Conservation (phyloP, 1,284 basidiomycete species). For the Marasmius tenuissimus region DNA sequence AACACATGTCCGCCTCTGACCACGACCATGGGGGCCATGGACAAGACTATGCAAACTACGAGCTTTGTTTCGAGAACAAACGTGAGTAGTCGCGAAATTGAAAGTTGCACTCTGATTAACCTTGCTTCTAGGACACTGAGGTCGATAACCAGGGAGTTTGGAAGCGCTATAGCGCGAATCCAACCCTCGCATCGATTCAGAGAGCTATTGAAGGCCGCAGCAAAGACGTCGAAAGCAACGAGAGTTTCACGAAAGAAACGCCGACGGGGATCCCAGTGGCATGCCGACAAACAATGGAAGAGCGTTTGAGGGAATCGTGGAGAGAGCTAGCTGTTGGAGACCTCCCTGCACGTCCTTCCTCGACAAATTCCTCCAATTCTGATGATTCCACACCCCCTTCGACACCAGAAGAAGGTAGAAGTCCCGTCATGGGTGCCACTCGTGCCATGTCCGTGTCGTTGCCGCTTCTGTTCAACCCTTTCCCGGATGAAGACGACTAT, state of each 20-base stretch:
- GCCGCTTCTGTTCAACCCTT: neutral
- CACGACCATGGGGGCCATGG: neutral
- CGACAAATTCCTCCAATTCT: neutral
- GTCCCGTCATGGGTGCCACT: neutral
- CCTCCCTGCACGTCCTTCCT: neutral
- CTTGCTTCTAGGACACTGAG: neutral
- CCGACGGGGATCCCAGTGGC: neutral
- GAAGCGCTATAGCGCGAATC: neutral
- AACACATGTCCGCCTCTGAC: too few species aligned
- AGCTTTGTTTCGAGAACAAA: neutral
- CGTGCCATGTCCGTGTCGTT: neutral
- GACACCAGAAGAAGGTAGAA: neutral
- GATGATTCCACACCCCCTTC: neutral
- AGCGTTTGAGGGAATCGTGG: neutral
- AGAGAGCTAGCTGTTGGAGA: neutral
- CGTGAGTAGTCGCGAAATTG: neutral
- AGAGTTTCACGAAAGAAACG: neutral
- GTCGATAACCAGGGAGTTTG: neutral
- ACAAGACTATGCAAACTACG: neutral
- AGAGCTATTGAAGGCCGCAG: neutral
- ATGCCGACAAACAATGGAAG: neutral
- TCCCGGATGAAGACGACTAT: neutral
- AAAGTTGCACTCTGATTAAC: neutral
- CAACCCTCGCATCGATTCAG: neutral
- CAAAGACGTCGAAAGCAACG: neutral